These are phyloP conservation scores for Parmelia sp. DNA, from an alignment of 495 filamentous ascomycete species.

Conservation along the genomic window DNA sequence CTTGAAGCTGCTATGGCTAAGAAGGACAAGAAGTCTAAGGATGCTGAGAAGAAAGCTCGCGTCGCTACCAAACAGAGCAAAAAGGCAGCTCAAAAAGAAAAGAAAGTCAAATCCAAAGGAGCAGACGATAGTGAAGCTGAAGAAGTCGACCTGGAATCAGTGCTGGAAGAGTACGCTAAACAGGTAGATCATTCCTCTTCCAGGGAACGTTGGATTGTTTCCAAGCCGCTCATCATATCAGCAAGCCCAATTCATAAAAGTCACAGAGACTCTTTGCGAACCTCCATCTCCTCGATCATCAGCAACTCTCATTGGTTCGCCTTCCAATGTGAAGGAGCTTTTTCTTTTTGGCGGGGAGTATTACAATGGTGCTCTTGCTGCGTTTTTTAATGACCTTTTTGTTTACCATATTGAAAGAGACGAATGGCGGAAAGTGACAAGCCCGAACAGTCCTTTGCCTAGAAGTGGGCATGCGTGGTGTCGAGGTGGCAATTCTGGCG, in stretches of 20 bases:
- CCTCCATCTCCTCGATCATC: constrained; percentile 76
- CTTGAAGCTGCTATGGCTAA: constrained; percentile 39
- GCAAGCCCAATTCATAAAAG: constrained; percentile 88
- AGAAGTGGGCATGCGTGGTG: constrained; percentile 90
- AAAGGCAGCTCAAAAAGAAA: constrained; percentile 70
- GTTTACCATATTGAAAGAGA: constrained; percentile 81
- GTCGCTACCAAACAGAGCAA: constrained; percentile 49
- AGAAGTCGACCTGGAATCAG: constrained; percentile 91
- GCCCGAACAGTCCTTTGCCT: constrained; percentile 85
- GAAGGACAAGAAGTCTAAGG: constrained; percentile 44
- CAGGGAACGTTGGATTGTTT: not conserved
- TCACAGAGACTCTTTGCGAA: constrained; percentile 71
- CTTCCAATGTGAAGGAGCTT: constrained; percentile 80
- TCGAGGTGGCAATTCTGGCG: constrained; percentile 75
- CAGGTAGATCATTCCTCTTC: constrained; percentile 19
- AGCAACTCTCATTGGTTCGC: constrained; percentile 73
- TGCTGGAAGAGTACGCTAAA: constrained; percentile 80
- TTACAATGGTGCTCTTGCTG: constrained; percentile 56
- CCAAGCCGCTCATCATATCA: constrained; percentile 34
- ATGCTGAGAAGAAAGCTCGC: constrained; percentile 50
- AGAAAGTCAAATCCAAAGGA: constrained; percentile 57
- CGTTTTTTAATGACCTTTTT: constrained; percentile 69
- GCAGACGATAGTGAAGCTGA: constrained; percentile 72
- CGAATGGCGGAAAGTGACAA: constrained; percentile 82
- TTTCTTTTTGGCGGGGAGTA: constrained; percentile 83